Base-by-base conservation (phyloP, 305 asterid species). In the Fraxinus floribunda region DNA sequence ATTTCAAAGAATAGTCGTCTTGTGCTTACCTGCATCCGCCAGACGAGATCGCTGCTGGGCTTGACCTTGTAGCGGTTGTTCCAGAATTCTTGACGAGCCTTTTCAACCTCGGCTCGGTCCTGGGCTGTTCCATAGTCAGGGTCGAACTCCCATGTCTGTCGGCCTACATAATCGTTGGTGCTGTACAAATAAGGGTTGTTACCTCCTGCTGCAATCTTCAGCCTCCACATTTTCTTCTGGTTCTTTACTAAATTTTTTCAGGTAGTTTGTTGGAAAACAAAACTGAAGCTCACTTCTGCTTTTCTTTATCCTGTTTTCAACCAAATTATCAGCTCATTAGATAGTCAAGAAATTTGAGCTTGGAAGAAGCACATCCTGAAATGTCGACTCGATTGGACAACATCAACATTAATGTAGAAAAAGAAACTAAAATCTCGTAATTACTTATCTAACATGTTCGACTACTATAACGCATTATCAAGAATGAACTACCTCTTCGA, bases 141-240 rank as follows among this genome's bases (percentile, higher is more conserved):
- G 36, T 92, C 94, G 80, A 91, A 91, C 36, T 89, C 91, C 94
- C 94, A 92, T 0, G 77, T 91, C 70, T 92, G 96, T 5, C 96
- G 36, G 1, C 96, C 96, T 20, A 91, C 90, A 36, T 89, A 92
- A 75, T 89, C 86, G 86, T 92, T 92, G 79, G 93, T 92, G 84
- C 94, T 92, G 36, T 86, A 86, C 35, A 92, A 89, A 78, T 88
- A 84, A 13, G 92, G 91, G 2, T 91, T 81, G 70, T 91, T 83
- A 39, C 79, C 90, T n/a, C 97, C 97, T 81, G 83, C 80, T 3
- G 92, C 94, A 76, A 86, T 87, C 83, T 86, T 89, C 30, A 92
- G 80, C 83, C 84, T 92, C 94, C 93, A 92, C 97, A 92, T 44
- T 7, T 44, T 11, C 79, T 91, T 36, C 55, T 74, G 3, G 29